Percentiles rank a stretch among this genome's conserved stretches.
Evolutionary conservation across 768 basidiomycete species (phyloP).

Genomic region (Mycena latifolia): DNA sequence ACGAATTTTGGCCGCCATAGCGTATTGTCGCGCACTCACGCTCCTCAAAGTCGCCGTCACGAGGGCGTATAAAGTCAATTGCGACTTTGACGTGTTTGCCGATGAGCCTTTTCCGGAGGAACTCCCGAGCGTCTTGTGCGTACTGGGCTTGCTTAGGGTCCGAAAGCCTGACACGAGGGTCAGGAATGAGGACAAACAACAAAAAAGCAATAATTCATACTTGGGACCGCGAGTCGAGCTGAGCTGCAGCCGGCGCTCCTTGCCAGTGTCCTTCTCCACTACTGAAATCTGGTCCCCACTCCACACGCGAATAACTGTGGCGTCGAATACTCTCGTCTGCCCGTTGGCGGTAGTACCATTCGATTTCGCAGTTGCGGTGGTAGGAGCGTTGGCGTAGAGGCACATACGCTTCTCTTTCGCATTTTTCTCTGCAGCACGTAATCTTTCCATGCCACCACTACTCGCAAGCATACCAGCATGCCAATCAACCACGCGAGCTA

Average conservation of each 20-base stretch:
- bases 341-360: slow-evolving; percentile 60
- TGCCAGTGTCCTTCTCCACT: slow-evolving; percentile 74
- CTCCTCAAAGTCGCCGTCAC: slow-evolving; percentile 94
- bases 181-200: slow-evolving; percentile 14
- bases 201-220: slow-evolving; percentile 50
- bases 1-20: slow-evolving; percentile 86
- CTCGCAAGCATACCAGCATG: slow-evolving; percentile 95
- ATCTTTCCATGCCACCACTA: slow-evolving; percentile 87
- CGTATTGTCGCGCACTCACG: slow-evolving; percentile 93
- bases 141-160: slow-evolving; percentile 91
- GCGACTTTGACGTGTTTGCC: slow-evolving; percentile 88
- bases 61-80: slow-evolving; percentile 91
- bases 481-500: slow-evolving; percentile 96
- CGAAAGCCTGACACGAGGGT: slow-evolving; percentile 66
- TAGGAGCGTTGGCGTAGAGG: slow-evolving; percentile 73
- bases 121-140: slow-evolving; percentile 93
- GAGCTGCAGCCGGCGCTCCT: slow-evolving; percentile 87
- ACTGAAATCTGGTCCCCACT: slow-evolving; percentile 92
- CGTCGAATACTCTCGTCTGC: slow-evolving; percentile 75
- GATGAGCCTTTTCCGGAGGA: slow-evolving; percentile 91
- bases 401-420: slow-evolving; percentile 82
- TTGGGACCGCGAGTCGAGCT: slow-evolving; percentile 91
- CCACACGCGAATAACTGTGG: slow-evolving; percentile 89
- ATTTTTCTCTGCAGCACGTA: slow-evolving; percentile 84
- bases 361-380: slow-evolving; percentile 56